Percentiles rank a stretch among this genome's conserved stretches.
These are phyloP conservation scores for Rhizopogon salebrosus DNA, from an alignment of 768 basidiomycete genomes.

Conservation along the genomic window DNA sequence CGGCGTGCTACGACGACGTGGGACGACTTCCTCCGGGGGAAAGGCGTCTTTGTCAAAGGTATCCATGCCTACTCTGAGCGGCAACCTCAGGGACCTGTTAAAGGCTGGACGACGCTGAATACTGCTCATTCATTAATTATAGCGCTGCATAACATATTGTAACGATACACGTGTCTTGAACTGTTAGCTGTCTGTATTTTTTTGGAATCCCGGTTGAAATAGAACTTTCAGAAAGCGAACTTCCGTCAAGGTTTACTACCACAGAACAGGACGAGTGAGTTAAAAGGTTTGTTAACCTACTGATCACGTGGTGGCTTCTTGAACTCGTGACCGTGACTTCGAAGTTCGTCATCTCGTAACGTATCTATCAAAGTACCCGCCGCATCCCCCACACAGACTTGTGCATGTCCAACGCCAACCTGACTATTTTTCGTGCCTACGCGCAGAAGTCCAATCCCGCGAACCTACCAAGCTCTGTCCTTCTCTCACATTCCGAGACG, in stretches of 20 bases:
- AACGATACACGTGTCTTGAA: background rate
- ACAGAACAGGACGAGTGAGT: too few species aligned
- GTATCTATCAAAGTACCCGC: too few species aligned
- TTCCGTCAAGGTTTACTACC: background rate
- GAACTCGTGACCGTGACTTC: too few species aligned
- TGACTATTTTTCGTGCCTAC: slow-evolving; percentile 58
- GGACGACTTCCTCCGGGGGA: slow-evolving; percentile 9
- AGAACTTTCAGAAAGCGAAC: too few species aligned
- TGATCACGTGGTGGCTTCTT: too few species aligned
- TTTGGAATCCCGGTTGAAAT: too few species aligned
- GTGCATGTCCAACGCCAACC: slow-evolving; percentile 22
- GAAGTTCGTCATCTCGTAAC: too few species aligned
- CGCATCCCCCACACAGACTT: background rate
- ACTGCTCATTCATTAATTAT: background rate
- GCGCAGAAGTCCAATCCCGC: slow-evolving; percentile 45
- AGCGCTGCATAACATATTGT: background rate
- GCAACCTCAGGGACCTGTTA: slow-evolving; percentile 58
- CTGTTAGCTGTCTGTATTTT: too few species aligned
- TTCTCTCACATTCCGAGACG: slow-evolving; percentile 49
- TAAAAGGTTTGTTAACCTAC: too few species aligned
- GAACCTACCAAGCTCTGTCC: slow-evolving; percentile 52
- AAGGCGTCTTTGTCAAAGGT: slow-evolving; percentile 21
- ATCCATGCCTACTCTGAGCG: slow-evolving; percentile 48
- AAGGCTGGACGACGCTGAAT: slow-evolving; percentile 35
- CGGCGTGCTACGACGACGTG: slow-evolving; percentile 30